A percentile compares a stretch with the other conserved stretches of the same genome.
phyloP scores from a whole-genome alignment of 495 filamentous ascomycete genomes.

The Podospora anserina region DNA sequence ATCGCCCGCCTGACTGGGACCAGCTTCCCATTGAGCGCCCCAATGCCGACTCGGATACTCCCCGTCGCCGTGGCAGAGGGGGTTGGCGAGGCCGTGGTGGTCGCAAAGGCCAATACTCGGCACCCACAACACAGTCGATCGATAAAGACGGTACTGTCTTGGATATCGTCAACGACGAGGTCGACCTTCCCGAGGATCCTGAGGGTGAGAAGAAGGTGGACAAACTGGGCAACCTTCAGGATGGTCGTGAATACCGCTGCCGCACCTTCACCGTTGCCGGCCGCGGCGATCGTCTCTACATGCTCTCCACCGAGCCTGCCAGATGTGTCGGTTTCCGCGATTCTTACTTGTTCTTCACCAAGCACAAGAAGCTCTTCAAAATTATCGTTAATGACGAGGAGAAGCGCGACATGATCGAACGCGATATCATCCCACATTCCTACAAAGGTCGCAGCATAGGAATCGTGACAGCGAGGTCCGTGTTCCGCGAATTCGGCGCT shows the following conservation, averaged over 20 bases:
- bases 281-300: constrained; percentile 84
- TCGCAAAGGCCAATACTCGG: constrained; percentile 69
- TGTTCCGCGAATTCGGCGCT: constrained; percentile 94
- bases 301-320: constrained; percentile 95
- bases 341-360: constrained; percentile 97
- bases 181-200: constrained; percentile 78
- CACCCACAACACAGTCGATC: constrained; percentile 68
- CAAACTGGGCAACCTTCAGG: constrained; percentile 74
- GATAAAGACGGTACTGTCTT: constrained; percentile 94
- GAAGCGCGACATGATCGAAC: constrained; percentile 89
- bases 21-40: constrained; percentile 54
- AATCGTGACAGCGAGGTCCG: constrained; percentile 92
- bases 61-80: constrained; percentile 65
- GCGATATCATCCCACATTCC: constrained; percentile 90
- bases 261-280: constrained; percentile 86
- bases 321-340: constrained; percentile 95
- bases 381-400: constrained; percentile 91
- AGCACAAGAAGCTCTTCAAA: constrained; percentile 90
- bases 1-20: constrained; percentile 73
- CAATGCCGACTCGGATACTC: constrained; percentile 51
- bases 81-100: constrained; percentile 65
- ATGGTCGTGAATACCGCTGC: constrained; percentile 85
- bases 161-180: constrained; percentile 88
- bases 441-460: constrained; percentile 98
- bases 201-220: constrained; percentile 93